Conservation (phyloP, 495 filamentous ascomycete genomes). For the Niebla homalea region DNA sequence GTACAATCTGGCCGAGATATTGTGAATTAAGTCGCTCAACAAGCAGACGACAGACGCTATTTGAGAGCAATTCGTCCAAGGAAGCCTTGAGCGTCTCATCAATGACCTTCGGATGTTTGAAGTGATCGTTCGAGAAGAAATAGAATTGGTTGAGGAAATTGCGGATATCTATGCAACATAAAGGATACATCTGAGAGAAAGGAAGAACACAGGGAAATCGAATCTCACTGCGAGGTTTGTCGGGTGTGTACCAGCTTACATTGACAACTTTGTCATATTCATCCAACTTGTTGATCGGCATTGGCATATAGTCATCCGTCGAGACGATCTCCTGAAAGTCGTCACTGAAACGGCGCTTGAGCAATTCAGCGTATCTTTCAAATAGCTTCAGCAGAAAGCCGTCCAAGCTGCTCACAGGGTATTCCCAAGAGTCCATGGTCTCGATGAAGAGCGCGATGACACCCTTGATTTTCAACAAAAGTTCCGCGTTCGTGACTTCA, state of each 20-base stretch:
- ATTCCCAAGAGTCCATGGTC: conserved; percentile 93
- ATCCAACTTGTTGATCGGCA: conserved; percentile 79
- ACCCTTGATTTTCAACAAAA: conserved; percentile 80
- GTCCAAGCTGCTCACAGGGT: conserved; percentile 69
- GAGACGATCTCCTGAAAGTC: conserved; percentile 95
- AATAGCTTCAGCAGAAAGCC: conserved; percentile 75
- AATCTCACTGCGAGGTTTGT: conserved; percentile 60
- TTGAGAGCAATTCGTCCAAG: conserved; percentile 80
- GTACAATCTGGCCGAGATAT: conserved; percentile 93
- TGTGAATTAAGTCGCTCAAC: conserved; percentile 82
- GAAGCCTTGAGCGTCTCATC: conserved; percentile 75
- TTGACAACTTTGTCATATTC: conserved; percentile 91
- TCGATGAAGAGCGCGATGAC: conserved; percentile 89
- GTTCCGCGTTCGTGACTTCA: conserved; percentile 69
- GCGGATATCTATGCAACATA: conserved; percentile 94
- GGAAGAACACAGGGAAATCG: conserved; percentile 81
- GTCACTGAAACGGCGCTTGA: conserved; percentile 79
- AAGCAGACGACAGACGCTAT: conserved; percentile 78
- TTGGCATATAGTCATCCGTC: conserved; percentile 98
- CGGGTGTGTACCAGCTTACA: conserved; percentile 84
- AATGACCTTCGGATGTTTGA: conserved; percentile 71
- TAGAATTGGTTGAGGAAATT: conserved; percentile 96
- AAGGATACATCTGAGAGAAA: conserved; percentile 97
- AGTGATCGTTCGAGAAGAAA: conserved; percentile 88
- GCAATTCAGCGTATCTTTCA: conserved; percentile 81